phyloP scores from a whole-genome alignment of 2,329 filamentous ascomycete species.

The Trichothecium sympodiale region DNA sequence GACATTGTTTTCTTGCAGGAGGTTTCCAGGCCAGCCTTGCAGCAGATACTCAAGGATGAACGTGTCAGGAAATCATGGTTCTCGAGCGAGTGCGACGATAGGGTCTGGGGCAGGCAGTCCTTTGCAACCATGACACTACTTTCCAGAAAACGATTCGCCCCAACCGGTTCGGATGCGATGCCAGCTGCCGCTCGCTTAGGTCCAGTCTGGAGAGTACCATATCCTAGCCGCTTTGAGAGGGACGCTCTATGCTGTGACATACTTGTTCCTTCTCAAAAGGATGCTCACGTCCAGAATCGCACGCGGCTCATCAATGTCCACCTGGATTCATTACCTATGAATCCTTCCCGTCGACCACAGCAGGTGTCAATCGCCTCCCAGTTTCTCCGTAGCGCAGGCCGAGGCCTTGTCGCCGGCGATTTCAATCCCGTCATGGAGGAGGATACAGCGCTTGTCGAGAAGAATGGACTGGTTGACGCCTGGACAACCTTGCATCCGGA shows the following conservation, averaged over 20 bases:
- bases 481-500: conserved; percentile 17
- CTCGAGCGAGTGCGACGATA: conserved; percentile 16
- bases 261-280: conserved; percentile 7
- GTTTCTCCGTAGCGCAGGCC: conserved; percentile 14
- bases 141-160: conserved; percentile 14
- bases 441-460: conserved; percentile 17
- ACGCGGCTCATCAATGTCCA: conserved; percentile 26
- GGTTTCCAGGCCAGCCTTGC: conserved; percentile 14
- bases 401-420: conserved; percentile 25
- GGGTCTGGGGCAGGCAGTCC: conserved; percentile 9
- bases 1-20: conserved; percentile 25
- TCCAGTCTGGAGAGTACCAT: conserved; percentile 18
- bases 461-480: conserved; percentile 21
- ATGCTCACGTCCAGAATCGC: conserved; percentile 2
- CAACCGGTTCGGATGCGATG: not conserved
- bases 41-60: conserved; percentile 11
- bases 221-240: conserved; percentile 17
- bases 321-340: conserved; percentile 20
- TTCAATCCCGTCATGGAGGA: conserved; percentile 26
- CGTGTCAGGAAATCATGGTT: conserved; percentile 17
- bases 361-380: conserved; percentile 16
- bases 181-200: conserved; percentile 10
- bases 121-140: conserved; percentile 18
- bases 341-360: conserved; percentile 16
- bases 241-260: conserved; percentile 25